These are phyloP conservation scores for Hydnomerulius pinastri DNA, from an alignment of 768 basidiomycete genomes.

Conservation along the genomic window DNA sequence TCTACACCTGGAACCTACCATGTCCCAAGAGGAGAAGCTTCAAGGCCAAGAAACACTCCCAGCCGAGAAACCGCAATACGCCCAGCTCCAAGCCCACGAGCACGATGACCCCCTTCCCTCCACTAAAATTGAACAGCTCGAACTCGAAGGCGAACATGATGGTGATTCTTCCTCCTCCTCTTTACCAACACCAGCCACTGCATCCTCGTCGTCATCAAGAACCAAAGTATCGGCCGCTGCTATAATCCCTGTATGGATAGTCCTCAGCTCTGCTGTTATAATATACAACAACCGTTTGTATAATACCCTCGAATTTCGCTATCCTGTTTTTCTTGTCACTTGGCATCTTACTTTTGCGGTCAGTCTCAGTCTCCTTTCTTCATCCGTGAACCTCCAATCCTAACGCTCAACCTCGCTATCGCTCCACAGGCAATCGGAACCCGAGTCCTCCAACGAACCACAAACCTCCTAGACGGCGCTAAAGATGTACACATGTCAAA, in stretches of 20 bases:
- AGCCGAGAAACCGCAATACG: conserved; percentile 22
- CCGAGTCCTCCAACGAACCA: conserved; percentile 80
- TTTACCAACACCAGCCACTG: conserved; percentile 62
- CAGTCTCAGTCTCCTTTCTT: conserved; percentile 23
- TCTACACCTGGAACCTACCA: conserved; percentile 2
- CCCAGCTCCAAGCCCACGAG: conserved; percentile 20
- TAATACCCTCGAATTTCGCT: conserved; percentile 81
- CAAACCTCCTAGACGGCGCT: conserved; percentile 73
- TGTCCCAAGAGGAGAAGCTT: conserved; percentile 30
- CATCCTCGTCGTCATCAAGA: conserved; percentile 43
- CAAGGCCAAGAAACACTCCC: conserved; percentile 1
- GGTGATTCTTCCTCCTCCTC: conserved; percentile 17
- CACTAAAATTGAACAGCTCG: not conserved
- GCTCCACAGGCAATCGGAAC: conserved; percentile 84
- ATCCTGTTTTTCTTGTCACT: conserved; percentile 91
- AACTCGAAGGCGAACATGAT: not conserved
- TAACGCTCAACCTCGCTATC: too few relatives aligned
- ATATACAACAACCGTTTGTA: conserved; percentile 95
- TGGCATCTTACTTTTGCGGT: conserved; percentile 78
- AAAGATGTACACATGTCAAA: conserved; percentile 80
- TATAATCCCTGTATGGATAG: conserved; percentile 93
- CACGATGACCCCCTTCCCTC: conserved; percentile 9
- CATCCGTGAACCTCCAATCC: too few relatives aligned
- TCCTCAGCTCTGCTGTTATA: conserved; percentile 86
- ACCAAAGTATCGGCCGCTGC: conserved; percentile 61